These are phyloP conservation scores for Colletotrichum melonis DNA, from an alignment of 2,329 filamentous ascomycete species.

Conservation along the genomic window DNA sequence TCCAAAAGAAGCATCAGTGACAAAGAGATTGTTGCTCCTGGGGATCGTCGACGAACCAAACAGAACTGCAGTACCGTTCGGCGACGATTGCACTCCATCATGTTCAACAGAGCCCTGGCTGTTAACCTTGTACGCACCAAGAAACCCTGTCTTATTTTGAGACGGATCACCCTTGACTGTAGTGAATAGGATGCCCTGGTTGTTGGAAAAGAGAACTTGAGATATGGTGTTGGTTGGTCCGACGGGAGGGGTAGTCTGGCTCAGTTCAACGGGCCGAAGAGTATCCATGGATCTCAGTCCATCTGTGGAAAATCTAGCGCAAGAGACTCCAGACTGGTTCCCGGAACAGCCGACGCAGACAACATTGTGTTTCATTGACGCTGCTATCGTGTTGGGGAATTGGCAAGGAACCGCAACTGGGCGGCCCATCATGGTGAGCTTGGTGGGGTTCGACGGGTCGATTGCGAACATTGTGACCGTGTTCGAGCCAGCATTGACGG, in stretches of 20 bases:
- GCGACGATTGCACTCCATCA: slow-evolving; percentile 52
- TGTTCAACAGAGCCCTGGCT: slow-evolving; percentile 31
- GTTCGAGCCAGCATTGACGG: slow-evolving; percentile 66
- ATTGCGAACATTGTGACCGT: slow-evolving; percentile 62
- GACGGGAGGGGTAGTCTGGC: slow-evolving; percentile 67
- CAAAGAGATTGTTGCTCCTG: slow-evolving; percentile 58
- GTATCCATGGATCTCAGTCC: slow-evolving; percentile 58
- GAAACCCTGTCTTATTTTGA: slow-evolving; percentile 66
- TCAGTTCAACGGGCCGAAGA: slow-evolving; percentile 59
- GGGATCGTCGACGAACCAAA: slow-evolving; percentile 64
- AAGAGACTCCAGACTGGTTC: slow-evolving; percentile 56
- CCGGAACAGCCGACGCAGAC: slow-evolving; percentile 61
- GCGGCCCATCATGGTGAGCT: slow-evolving; percentile 55
- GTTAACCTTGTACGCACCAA: slow-evolving; percentile 61
- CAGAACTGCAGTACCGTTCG: slow-evolving; percentile 65
- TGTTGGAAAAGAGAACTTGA: slow-evolving; percentile 68
- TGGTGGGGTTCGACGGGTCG: slow-evolving; percentile 51
- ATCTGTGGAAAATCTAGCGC: slow-evolving; percentile 48
- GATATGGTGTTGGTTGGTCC: slow-evolving; percentile 70
- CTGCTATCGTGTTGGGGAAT: slow-evolving; percentile 64
- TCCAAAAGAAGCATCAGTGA: slow-evolving; percentile 70
- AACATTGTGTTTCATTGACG: slow-evolving; percentile 53
- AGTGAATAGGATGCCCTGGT: slow-evolving; percentile 62
- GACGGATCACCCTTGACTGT: slow-evolving; percentile 71
- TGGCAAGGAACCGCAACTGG: slow-evolving; percentile 58